phyloP scores from a whole-genome alignment of 2,329 filamentous ascomycete genomes.

The Zymoseptoria ardabiliae region DNA sequence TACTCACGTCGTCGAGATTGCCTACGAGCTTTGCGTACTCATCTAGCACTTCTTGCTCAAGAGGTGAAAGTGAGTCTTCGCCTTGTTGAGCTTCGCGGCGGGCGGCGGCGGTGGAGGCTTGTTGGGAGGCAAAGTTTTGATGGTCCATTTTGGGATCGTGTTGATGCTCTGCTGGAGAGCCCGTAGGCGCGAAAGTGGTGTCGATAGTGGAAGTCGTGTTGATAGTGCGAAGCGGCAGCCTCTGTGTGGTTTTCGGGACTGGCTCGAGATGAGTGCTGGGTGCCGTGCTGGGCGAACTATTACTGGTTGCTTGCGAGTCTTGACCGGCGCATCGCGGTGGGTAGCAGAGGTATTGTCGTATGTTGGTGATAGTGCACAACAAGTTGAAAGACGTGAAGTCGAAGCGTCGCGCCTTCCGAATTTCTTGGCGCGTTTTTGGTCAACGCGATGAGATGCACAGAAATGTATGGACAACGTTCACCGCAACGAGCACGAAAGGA shows the following conservation, averaged over 20 bases:
- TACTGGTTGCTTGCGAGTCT: too few relatives aligned
- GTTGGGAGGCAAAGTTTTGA: conserved; percentile 5
- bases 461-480: too few relatives aligned
- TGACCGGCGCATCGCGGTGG: not conserved
- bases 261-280: not conserved
- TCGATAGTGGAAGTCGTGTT: not conserved
- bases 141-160: conserved; percentile 1
- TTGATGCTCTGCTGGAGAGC: not conserved
- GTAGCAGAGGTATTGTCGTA: not conserved
- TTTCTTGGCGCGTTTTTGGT: not conserved
- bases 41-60: conserved; percentile 90
- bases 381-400: not conserved
- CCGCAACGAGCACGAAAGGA: too few relatives aligned
- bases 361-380: not conserved
- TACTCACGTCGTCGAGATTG: conserved; percentile 78
- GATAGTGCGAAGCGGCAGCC: not conserved
- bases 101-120: conserved; percentile 1
- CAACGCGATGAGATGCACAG: not conserved
- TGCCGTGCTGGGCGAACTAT: too few relatives aligned
- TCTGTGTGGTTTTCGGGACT: not conserved
- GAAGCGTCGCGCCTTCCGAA: not conserved
- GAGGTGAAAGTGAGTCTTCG: conserved; percentile 50
- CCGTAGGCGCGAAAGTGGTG: not conserved
- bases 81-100: conserved; percentile 8
- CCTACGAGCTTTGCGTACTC: conserved; percentile 82